Evolutionary conservation across 2,329 filamentous ascomycete genomes (phyloP).

Genomic region (Thelonectria rubi): DNA sequence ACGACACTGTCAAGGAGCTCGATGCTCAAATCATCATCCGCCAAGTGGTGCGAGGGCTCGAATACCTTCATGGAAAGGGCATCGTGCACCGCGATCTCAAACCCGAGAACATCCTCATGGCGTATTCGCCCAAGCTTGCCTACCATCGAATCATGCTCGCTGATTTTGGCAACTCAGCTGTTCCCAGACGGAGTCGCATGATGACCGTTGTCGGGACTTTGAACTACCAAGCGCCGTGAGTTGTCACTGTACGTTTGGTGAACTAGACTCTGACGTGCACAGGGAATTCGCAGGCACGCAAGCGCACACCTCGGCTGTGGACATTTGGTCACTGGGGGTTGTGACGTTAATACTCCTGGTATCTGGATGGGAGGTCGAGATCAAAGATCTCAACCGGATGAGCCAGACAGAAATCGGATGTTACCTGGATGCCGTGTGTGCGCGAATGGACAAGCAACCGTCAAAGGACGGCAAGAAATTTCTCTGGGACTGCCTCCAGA

Average conservation of each 20-base stretch:
- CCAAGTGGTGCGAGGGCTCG: constrained; percentile 57
- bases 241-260: constrained; percentile 4
- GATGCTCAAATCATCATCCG: constrained; percentile 56
- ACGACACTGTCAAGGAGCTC: constrained; percentile 50
- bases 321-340: constrained; percentile 64
- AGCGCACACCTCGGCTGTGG: constrained; percentile 51
- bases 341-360: constrained; percentile 51
- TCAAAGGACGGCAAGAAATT: constrained; percentile 44
- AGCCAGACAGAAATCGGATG: constrained; percentile 39
- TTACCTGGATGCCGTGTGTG: constrained; percentile 31
- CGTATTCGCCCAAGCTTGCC: constrained; percentile 53
- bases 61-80: constrained; percentile 59
- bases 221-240: constrained; percentile 61
- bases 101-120: constrained; percentile 62
- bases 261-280: constrained; percentile 16
- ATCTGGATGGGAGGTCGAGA: constrained; percentile 30
- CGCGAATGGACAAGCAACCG: constrained; percentile 23
- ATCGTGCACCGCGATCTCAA: constrained; percentile 65
- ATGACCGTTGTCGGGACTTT: constrained; percentile 56
- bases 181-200: constrained; percentile 54
- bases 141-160: constrained; percentile 59
- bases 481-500: constrained; percentile 45
- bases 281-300: constrained; percentile 49
- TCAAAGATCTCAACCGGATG: constrained; percentile 42
- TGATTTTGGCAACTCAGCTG: constrained; percentile 61